A percentile compares a stretch with the other conserved stretches of the same genome.
These are phyloP conservation scores for Umbelopsis vinacea DNA, from an alignment of 192 early-diverging fungal genomes.

Conservation along the genomic window DNA sequence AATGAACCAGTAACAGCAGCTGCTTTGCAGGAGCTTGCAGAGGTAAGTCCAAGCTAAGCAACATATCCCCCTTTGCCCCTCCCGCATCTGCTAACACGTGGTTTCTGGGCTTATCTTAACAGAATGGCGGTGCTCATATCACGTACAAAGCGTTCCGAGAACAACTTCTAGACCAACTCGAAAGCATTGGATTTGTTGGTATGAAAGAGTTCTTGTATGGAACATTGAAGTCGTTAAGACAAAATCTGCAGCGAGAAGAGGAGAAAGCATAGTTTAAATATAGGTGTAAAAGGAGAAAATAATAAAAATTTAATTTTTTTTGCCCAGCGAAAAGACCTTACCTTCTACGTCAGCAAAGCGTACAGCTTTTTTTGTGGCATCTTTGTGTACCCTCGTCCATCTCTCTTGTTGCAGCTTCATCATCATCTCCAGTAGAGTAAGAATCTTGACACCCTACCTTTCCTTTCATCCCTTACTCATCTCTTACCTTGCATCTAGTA, in stretches of 20 bases:
- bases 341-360: slow-evolving; percentile 11
- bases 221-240: slow-evolving; percentile 26
- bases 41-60: slow-evolving; percentile 23
- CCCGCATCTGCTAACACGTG: background rate
- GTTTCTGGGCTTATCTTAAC: background rate
- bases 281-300: background rate
- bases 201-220: slow-evolving; percentile 39
- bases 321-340: background rate
- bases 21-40: slow-evolving; percentile 22
- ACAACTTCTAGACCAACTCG: slow-evolving; percentile 44
- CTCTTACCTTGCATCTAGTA: background rate
- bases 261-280: slow-evolving; percentile 13
- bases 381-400: slow-evolving; percentile 4
- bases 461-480: background rate
- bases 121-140: slow-evolving; percentile 40
- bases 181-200: slow-evolving; percentile 38
- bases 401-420: slow-evolving; percentile 26
- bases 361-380: slow-evolving; percentile 8
- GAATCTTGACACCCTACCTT: background rate
- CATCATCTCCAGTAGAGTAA: slow-evolving; percentile 18
- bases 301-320: background rate
- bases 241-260: slow-evolving; percentile 32
- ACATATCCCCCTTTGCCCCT: background rate
- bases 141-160: slow-evolving; percentile 44
- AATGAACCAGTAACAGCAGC: slow-evolving; percentile 6